Percentiles rank a stretch among this genome's conserved stretches.
phyloP scores from a whole-genome alignment of 768 basidiomycete species.

The Naganishia kalamii region DNA sequence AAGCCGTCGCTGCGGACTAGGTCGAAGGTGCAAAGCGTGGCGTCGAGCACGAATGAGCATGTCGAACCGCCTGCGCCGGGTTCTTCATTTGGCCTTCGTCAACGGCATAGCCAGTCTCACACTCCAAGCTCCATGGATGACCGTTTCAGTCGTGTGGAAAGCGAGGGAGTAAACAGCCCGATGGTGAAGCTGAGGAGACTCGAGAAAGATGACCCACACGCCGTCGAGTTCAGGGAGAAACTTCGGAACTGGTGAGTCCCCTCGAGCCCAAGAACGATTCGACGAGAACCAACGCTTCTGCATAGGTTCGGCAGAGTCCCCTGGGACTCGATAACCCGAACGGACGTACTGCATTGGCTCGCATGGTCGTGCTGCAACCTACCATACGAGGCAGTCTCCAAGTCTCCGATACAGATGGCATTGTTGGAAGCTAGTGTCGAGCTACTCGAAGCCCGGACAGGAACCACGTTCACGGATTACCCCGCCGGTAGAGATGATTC shows the following conservation, averaged over 20 bases:
- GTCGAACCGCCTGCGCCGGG: neutral
- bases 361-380: conserved; percentile 77
- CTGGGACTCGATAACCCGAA: conserved; percentile 63
- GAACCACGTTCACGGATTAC: conserved; percentile 56
- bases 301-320: conserved; percentile 67
- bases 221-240: conserved; percentile 43
- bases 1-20: neutral
- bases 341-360: conserved; percentile 67
- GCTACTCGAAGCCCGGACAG: conserved; percentile 65
- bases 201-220: conserved; percentile 34
- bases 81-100: neutral
- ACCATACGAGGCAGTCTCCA: conserved; percentile 54
- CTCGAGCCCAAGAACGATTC: neutral
- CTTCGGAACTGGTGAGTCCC: conserved; percentile 41
- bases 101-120: neutral
- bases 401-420: conserved; percentile 51
- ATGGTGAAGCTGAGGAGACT: conserved; percentile 26
- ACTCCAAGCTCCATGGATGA: neutral
- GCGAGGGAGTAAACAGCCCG: neutral
- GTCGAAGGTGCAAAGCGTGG: neutral
- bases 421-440: conserved; percentile 60
- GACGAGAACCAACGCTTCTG: neutral
- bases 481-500: neutral
- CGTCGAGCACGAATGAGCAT: neutral
- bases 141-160: neutral